Percentiles rank a stretch among this genome's conserved stretches.
Conservation (phyloP, 257 asterid genomes). For the Schizonepeta tenuifolia region DNA sequence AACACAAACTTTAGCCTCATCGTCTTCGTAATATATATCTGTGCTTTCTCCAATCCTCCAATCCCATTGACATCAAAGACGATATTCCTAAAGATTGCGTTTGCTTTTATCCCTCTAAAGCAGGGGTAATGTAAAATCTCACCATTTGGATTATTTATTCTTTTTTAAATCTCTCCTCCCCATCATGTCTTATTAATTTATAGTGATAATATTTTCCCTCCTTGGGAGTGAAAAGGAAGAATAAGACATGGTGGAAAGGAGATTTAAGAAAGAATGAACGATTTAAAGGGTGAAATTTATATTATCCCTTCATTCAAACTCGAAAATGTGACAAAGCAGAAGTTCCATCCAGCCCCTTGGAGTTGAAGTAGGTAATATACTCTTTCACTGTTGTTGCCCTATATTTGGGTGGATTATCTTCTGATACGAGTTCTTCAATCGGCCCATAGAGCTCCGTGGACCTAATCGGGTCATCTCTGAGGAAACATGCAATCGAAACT, state of each 20-base stretch:
- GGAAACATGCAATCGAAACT: constrained; percentile 63
- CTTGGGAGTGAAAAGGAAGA: no score
- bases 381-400: constrained; percentile 46
- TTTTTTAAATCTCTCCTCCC: no score
- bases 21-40: background rate
- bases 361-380: constrained; percentile 38
- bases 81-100: no score
- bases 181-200: no score
- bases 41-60: background rate
- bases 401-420: constrained; percentile 52
- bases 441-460: constrained; percentile 50
- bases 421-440: constrained; percentile 52
- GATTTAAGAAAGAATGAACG: no score
- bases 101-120: no score
- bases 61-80: background rate
- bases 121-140: no score
- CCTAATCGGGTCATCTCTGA: constrained; percentile 31
- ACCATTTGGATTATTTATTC: no score
- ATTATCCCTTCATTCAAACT: no score
- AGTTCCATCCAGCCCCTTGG: constrained; percentile 54
- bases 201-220: no score
- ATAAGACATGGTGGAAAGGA: no score
- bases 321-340: constrained; percentile 50
- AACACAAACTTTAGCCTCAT: background rate
- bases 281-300: no score